Percentiles rank a stretch among this genome's conserved stretches.
These are phyloP conservation scores for Emmonsiellopsis sp. DNA, from an alignment of 2,329 filamentous ascomycete species.

Conservation along the genomic window DNA sequence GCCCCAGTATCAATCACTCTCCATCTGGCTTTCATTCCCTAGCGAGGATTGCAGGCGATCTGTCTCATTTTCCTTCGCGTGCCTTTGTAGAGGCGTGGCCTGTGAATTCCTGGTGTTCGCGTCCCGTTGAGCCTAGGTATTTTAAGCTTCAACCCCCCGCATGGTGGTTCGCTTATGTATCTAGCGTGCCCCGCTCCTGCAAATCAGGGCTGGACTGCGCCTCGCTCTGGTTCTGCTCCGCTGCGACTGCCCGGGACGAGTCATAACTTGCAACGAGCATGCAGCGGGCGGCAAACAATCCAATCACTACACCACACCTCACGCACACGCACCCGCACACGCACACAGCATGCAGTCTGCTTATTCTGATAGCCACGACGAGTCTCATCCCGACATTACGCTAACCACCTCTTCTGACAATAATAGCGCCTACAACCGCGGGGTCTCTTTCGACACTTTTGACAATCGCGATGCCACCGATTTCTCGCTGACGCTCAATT, in stretches of 20 bases:
- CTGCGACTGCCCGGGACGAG: not conserved
- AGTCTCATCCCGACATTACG: not conserved
- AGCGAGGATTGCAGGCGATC: not conserved
- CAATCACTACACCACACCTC: not conserved
- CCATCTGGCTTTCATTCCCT: not conserved
- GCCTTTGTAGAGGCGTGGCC: no score
- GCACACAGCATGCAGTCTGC: not conserved
- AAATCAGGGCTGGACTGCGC: not conserved
- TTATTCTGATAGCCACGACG: not conserved
- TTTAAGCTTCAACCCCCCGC: not conserved
- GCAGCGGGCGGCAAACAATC: not conserved
- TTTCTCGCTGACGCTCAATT: conserved; percentile 72
- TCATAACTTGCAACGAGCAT: not conserved
- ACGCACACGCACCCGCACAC: not conserved
- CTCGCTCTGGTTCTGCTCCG: not conserved
- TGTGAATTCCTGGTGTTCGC: not conserved
- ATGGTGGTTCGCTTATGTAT: conserved; percentile 1
- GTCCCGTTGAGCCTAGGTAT: not conserved
- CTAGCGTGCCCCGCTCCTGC: conserved; percentile 9
- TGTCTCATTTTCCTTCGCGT: no score
- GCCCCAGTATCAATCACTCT: not conserved
- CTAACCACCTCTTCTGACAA: conserved; percentile 5
- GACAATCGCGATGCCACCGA: conserved; percentile 57
- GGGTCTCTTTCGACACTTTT: conserved; percentile 69
- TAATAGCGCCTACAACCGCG: conserved; percentile 53